Evolutionary conservation across 805 yeast genomes (phyloP).

Genomic region (Torulaspora delbrueckii): DNA sequence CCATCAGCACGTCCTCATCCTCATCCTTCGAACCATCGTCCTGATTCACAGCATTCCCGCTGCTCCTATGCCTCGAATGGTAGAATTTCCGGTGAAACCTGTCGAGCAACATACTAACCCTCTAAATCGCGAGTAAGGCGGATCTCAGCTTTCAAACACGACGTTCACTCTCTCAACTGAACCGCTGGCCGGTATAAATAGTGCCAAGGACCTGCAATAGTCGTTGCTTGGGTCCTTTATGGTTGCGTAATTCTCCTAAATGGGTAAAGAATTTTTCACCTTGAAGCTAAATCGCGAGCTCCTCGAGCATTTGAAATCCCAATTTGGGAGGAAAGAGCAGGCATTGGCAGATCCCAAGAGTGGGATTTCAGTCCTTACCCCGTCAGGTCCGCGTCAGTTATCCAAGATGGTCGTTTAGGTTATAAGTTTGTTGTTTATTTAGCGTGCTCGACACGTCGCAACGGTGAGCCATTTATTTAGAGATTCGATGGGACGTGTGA

Average conservation of each 20-base stretch:
- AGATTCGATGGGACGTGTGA: neutral
- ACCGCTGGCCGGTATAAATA: slow-evolving; percentile 1
- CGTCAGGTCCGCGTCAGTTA: neutral
- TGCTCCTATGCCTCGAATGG: slow-evolving; percentile 13
- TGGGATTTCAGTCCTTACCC: neutral
- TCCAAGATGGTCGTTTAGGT: neutral
- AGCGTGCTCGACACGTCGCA: neutral
- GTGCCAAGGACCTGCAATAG: neutral
- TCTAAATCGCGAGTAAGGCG: neutral
- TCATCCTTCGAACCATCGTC: neutral
- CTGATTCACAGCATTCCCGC: neutral
- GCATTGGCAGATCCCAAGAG: neutral
- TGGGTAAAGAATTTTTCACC: slow-evolving; percentile 1
- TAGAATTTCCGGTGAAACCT: slow-evolving; percentile 19
- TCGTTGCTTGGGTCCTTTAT: neutral
- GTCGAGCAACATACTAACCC: slow-evolving; percentile 17
- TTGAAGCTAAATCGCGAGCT: neutral
- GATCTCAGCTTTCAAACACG: neutral
- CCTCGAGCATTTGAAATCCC: slow-evolving; percentile 1
- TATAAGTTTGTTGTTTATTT: neutral
- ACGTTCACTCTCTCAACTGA: neutral
- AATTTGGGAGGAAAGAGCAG: neutral
- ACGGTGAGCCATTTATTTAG: neutral
- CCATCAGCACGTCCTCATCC: slow-evolving; percentile 7
- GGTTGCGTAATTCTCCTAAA: slow-evolving; percentile 1